Evolutionary conservation across 1,284 basidiomycete genomes (phyloP), one percentile per base, ranked within the genome.

Genomic region (Rhodotorula glutinis): DNA sequence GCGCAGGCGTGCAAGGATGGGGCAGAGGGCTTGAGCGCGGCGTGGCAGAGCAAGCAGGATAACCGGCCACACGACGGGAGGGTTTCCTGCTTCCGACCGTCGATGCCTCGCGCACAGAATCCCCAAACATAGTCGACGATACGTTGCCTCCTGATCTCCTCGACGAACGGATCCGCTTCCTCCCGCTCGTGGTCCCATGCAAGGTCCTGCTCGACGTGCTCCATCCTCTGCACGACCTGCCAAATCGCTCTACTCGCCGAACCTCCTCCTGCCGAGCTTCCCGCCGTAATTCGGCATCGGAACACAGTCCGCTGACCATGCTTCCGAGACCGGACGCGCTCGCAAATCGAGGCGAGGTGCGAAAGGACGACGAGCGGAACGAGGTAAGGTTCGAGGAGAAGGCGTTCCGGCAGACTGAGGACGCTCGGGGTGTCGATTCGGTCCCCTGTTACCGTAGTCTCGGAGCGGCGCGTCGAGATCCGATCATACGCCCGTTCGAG

Each of bases 31-130:
- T 63, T 58, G 30, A 60, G 43, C 14, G 29, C 51, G 29, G 19
- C 41, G 14, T 40, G 40, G 53, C 69, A 70, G 19, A 51, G 46
- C 19, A 54, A 30, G 60, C 69, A 70, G 9, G 62, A 65, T 13
- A 54, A 29, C 21, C 44, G 21, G 8, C 69, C 69, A 38, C 69
- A 70, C 5, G 29, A 9, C 17, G 40, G 16, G 17, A 3, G 17
- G 25, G 3, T 21, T 11, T 27, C 4, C 27, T 4, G 7, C 41
- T 19, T 5, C 29, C 38, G 3, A 27, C 33, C 19, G 47, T 11
- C 1, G 23, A 25, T 2, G 13, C 13, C 11, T 16, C 49, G 49
- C 9, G 29, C n/a, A 14, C 44, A 29, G 29, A 25, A 17, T 9
- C 52, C 61, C 65, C 66, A 67, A 4, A 64, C 52, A 13, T 41